phyloP scores from a whole-genome alignment of 2,329 filamentous ascomycete species.

The Penicillium sp. region DNA sequence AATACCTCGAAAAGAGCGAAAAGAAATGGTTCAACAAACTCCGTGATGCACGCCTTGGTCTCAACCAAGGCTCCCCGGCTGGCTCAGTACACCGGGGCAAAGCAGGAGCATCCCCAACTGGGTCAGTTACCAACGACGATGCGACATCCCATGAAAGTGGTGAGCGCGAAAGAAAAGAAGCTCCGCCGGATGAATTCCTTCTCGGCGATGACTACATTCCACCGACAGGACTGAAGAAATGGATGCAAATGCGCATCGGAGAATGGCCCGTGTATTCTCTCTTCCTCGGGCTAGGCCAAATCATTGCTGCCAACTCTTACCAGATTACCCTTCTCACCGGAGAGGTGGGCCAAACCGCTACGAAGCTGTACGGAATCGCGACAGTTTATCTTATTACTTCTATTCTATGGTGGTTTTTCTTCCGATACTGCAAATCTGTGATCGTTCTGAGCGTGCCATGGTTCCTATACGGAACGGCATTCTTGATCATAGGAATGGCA shows the following conservation, averaged over 20 bases:
- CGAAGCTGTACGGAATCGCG: slow-evolving; percentile 61
- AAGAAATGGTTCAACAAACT: slow-evolving; percentile 66
- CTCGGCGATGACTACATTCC: slow-evolving; percentile 57
- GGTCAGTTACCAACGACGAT: slow-evolving; percentile 45
- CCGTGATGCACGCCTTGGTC: slow-evolving; percentile 59
- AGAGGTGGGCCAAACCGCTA: slow-evolving; percentile 58
- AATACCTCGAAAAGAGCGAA: slow-evolving; percentile 64
- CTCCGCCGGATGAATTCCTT: slow-evolving; percentile 54
- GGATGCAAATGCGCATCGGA: slow-evolving; percentile 58
- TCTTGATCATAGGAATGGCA: slow-evolving; percentile 62
- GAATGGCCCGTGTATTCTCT: slow-evolving; percentile 66
- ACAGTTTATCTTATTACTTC: slow-evolving; percentile 60
- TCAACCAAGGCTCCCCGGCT: slow-evolving; percentile 42
- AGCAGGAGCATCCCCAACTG: slow-evolving; percentile 37
- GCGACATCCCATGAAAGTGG: slow-evolving; percentile 35
- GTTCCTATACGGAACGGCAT: slow-evolving; percentile 62
- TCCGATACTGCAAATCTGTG: slow-evolving; percentile 58
- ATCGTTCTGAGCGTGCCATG: slow-evolving; percentile 62
- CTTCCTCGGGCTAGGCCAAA: slow-evolving; percentile 61
- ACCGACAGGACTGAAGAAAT: slow-evolving; percentile 56
- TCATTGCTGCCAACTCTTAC: slow-evolving; percentile 66
- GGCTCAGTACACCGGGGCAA: slow-evolving; percentile 36
- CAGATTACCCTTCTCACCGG: slow-evolving; percentile 68
- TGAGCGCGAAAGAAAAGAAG: slow-evolving; percentile 35
- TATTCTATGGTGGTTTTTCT: slow-evolving; percentile 63